Percentiles rank a stretch among this genome's conserved stretches.
Evolutionary conservation across 2,329 filamentous ascomycete species (phyloP).

Genomic region (Xylariaceae sp.): DNA sequence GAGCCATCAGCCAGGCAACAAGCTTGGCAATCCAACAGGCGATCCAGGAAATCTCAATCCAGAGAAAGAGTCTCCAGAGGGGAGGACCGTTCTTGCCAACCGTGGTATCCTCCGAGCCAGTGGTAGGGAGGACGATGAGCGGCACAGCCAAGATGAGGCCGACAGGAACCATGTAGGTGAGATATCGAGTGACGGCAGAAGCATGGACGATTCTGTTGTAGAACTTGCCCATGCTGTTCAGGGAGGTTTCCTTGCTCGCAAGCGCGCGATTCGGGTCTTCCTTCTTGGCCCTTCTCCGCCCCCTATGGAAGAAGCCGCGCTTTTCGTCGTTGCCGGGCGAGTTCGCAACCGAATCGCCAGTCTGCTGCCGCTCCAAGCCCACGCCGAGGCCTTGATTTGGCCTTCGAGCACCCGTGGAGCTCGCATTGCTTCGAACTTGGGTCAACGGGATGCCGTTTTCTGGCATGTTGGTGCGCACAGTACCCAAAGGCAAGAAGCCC

Average conservation of each 20-base stretch:
- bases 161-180: constrained; percentile 60
- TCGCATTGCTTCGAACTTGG: constrained; percentile 47
- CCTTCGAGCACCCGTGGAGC: constrained; percentile 46
- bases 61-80: constrained; percentile 57
- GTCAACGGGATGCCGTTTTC: constrained; percentile 22
- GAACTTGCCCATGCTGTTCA: constrained; percentile 59
- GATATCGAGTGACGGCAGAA: constrained; percentile 57
- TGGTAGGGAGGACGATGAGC: constrained; percentile 46
- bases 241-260: constrained; percentile 41
- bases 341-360: too few species aligned
- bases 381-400: constrained; percentile 30
- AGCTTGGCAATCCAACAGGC: constrained; percentile 61
- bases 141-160: constrained; percentile 54
- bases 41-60: constrained; percentile 63
- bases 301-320: constrained; percentile 34
- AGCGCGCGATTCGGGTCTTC: constrained; percentile 37
- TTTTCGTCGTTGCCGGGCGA: constrained; percentile 35
- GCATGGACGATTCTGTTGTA: constrained; percentile 59
- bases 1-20: constrained; percentile 51
- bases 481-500: constrained; percentile 23
- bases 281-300: constrained; percentile 41
- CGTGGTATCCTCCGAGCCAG: constrained; percentile 30
- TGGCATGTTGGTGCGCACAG: constrained; percentile 10
- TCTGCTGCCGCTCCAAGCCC: constrained; percentile 20
- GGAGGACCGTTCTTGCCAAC: constrained; percentile 38